These are phyloP conservation scores for Voacanga thouarsii DNA, from an alignment of 257 asterid genomes.

Conservation along the genomic window DNA sequence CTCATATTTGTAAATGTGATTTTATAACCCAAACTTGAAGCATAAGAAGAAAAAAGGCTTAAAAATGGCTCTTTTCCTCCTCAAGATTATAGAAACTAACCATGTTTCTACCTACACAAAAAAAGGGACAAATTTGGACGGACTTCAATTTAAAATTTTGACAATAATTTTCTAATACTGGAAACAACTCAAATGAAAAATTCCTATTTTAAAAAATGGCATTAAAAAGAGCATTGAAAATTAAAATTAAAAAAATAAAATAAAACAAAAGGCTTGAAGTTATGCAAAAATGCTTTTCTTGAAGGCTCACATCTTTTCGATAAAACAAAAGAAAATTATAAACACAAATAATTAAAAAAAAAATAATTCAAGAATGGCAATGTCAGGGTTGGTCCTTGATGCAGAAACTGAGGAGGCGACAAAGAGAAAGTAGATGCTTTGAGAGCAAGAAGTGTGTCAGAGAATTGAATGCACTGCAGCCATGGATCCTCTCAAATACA, in stretches of 20 bases:
- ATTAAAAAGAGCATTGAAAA: not conserved
- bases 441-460: slow-evolving; percentile 56
- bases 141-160: no score
- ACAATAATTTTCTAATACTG: not conserved
- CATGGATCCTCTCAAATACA: no score
- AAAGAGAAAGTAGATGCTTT: slow-evolving; percentile 55
- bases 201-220: not conserved
- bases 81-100: not conserved
- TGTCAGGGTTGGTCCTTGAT: slow-evolving; percentile 6
- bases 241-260: no score
- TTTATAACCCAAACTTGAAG: not conserved
- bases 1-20: not conserved
- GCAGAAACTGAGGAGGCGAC: slow-evolving; percentile 20
- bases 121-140: not conserved
- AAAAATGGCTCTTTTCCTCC: no score
- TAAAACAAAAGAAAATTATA: slow-evolving; percentile 6
- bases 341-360: not conserved
- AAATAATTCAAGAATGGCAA: not conserved
- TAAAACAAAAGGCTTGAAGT: slow-evolving; percentile 43
- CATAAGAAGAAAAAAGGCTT: no score
- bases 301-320: slow-evolving; percentile 70
- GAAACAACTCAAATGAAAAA: not conserved
- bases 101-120: not conserved
- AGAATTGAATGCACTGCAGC: slow-evolving; percentile 67
- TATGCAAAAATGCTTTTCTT: slow-evolving; percentile 44